Base-by-base conservation (phyloP, 148 eudicot genomes). In the Diospyros kaki region DNA sequence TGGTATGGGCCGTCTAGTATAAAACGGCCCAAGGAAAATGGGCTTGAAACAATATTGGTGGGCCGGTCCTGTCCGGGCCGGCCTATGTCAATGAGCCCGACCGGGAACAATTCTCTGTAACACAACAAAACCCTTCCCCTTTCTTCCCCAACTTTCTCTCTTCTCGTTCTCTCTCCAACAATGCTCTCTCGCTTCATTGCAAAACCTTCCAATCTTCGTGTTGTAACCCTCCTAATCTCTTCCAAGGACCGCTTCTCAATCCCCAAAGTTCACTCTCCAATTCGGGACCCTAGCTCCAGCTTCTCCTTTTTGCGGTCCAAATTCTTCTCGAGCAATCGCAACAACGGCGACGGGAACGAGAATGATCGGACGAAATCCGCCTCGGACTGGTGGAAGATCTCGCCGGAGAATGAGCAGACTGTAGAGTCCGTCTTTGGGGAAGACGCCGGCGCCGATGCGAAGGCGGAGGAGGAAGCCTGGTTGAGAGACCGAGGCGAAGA, bases 341-440 rank as follows among this genome's bases (percentile, higher is more conserved):
- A 85, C 48, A 69, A 76, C n/a, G 39, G 70, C 4, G 83, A 77
- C 46, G 78, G 75, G 50, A 38, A 65, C 55, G 2, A 14, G 51
- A 66, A 75, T 55, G 75, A 66, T 5, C 44, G 41, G 48, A 61
- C 69, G 6, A 11, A 17, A 9, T 77, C 88, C 43, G 76, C 79
- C 6, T 60, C 81, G 8, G 85, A 86, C 72, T 52, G 75, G 9
- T 90, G 97, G 97, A 87, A 84, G 9, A 64, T 89, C n/a, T 76
- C 88, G 0, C 45, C 82, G 13, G 88, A 88, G 53, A 69, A 65
- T 40, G 89, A 83, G 59, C 53, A 73, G 39, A n/a, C 77, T 14
- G 51, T 80, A 3, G 87, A 78, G 43, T 83, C 83, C 55, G 67
- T 89, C 5, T 91, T 91, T 43, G 82, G 77, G 1, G 77, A 52